A percentile compares a stretch with the other conserved stretches of the same genome.
Evolutionary conservation across 495 filamentous ascomycete species (phyloP).

Genomic region (Podospora sp.): DNA sequence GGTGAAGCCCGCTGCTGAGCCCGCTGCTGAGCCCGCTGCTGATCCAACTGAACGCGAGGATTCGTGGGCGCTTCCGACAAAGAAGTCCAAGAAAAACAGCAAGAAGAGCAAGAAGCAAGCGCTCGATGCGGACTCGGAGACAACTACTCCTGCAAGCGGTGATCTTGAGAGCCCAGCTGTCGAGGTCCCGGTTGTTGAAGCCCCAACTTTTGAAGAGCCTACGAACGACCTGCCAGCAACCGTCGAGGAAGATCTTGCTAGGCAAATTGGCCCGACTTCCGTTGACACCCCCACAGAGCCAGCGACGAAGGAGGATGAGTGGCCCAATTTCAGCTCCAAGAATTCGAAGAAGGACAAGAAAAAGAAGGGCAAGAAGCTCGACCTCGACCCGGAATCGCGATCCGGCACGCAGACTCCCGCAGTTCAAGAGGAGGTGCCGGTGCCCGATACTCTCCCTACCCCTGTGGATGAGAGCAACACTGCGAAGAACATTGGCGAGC

Average conservation of each 20-base stretch:
- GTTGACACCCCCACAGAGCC: neutral
- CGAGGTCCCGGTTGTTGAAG: neutral
- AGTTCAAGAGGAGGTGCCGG: slow-evolving; percentile 8
- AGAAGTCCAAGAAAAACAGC: slow-evolving; percentile 33
- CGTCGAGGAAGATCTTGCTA: neutral
- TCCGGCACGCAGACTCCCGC: slow-evolving; percentile 20
- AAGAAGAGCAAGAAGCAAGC: slow-evolving; percentile 25
- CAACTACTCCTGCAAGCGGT: neutral
- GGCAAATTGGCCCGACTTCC: neutral
- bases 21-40: neutral
- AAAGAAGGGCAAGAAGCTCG: slow-evolving; percentile 23
- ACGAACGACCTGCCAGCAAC: neutral
- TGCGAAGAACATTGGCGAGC: slow-evolving; percentile 22
- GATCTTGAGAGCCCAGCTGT: neutral
- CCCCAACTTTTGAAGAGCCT: neutral
- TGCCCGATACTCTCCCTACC: neutral
- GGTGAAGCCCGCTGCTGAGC: neutral
- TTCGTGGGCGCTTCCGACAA: slow-evolving; percentile 4
- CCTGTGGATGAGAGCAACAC: neutral
- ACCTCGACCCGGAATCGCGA: neutral
- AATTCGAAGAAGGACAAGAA: slow-evolving; percentile 33
- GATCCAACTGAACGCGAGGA: slow-evolving; percentile 14
- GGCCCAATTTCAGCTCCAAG: slow-evolving; percentile 11
- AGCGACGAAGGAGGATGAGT: neutral
- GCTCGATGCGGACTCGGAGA: neutral